Evolutionary conservation across 768 basidiomycete species (phyloP).

Genomic region (Fomitopsis pulvina): DNA sequence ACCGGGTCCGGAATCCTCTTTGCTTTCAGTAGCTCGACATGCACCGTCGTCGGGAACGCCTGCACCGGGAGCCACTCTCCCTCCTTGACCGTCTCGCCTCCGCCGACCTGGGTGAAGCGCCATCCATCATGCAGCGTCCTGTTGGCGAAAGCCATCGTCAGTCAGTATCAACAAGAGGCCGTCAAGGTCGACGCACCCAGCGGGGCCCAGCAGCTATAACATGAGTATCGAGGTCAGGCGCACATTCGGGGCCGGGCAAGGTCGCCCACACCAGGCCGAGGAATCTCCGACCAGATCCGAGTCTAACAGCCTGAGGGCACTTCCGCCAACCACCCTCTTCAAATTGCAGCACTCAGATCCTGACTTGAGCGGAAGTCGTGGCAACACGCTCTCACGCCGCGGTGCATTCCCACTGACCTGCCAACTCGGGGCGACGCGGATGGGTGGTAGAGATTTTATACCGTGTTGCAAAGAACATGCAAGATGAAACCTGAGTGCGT

Average conservation of each 20-base stretch:
- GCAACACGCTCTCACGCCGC: neutral
- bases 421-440: neutral
- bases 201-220: too few species aligned
- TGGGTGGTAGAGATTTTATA: neutral
- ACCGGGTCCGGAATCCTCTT: slow-evolving; percentile 82
- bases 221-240: too few species aligned
- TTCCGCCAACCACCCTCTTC: neutral
- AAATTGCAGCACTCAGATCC: neutral
- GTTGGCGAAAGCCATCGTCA: neutral
- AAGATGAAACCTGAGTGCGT: too few species aligned
- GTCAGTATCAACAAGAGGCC: too few species aligned
- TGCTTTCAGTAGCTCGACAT: slow-evolving; percentile 73
- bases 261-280: too few species aligned
- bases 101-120: slow-evolving; percentile 62
- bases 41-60: slow-evolving; percentile 77
- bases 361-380: neutral
- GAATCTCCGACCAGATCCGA: neutral
- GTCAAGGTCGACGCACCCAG: too few species aligned
- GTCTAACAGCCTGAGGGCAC: neutral
- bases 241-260: too few species aligned
- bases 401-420: neutral
- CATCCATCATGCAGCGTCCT: slow-evolving; percentile 40
- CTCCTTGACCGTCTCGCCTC: slow-evolving; percentile 39
- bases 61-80: slow-evolving; percentile 63
- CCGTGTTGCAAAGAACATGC: too few species aligned